Evolutionary conservation across 495 filamentous ascomycete species (phyloP), one percentile per base, ranked within the genome.

Genomic region (Bathelium albidoporum): DNA sequence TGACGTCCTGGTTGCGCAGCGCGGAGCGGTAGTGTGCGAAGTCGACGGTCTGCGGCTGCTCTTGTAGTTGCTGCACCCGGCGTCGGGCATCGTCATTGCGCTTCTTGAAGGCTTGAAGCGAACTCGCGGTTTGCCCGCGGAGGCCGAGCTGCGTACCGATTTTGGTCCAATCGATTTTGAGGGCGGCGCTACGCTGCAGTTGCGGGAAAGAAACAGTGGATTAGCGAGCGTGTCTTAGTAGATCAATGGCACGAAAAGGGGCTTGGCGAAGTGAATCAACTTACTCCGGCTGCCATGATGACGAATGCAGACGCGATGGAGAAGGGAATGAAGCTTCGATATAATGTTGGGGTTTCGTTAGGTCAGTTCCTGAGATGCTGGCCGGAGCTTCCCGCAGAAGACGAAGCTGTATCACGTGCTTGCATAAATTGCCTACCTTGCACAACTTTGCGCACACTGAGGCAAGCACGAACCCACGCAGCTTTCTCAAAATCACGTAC

Each of bases 61-160:
- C 88, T 58, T 82, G 83, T 45, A 97, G 89, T 49, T 84, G 61
- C 73, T 83, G 82, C 36, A 97, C 81, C 79, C 91, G 92, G 79
- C 95, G 92, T 79, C 94, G 93, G 74, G 89, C 92, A 73, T 97
- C 92, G 69, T 99, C 95, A 82, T 97, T 97, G 79, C 95, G 94
- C 86, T 95, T 93, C 83, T 99, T 99, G 87, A 99, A 99, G 69
- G 89, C 80, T 74, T 90, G 86, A 59, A 99, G 89, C 61, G 92
- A 87, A 67, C 87, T 77, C 64, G 87, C 90, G 68, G 95, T 99
- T 78, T 89, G 88, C 73, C 95, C 95, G 79, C 89, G 90, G 76
- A 99, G 89, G 72, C 94, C 93, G 72, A 99, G 91, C 71, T 90
- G 92, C 76, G 81, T 85, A 76, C 86, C 85, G 73, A 97, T 84